These are phyloP conservation scores for Macrolepiota fuliginosa DNA, from an alignment of 768 basidiomycete species.

Conservation along the genomic window DNA sequence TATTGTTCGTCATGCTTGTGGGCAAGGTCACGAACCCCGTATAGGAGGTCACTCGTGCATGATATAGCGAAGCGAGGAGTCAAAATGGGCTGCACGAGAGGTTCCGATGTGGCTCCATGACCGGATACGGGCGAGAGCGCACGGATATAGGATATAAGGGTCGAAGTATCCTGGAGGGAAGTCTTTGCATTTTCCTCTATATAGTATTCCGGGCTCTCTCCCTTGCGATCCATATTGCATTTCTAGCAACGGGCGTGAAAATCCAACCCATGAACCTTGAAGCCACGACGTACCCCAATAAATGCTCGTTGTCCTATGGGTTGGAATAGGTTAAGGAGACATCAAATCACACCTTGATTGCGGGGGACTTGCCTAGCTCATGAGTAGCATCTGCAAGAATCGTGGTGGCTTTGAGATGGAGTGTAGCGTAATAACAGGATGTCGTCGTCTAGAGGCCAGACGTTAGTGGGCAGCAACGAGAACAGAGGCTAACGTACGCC, in stretches of 20 bases:
- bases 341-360: background rate
- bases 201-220: slow-evolving; percentile 54
- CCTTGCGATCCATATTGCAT: slow-evolving; percentile 87
- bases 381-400: slow-evolving; percentile 75
- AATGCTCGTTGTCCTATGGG: slow-evolving; percentile 75
- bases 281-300: slow-evolving; percentile 61
- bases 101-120: slow-evolving; percentile 28
- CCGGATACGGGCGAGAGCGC: slow-evolving; percentile 37
- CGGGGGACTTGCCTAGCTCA: slow-evolving; percentile 43
- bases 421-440: slow-evolving; percentile 85
- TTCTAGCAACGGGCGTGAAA: slow-evolving; percentile 42
- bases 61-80: slow-evolving; percentile 97
- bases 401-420: slow-evolving; percentile 82
- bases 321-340: background rate
- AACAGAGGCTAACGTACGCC: slow-evolving; percentile 55
- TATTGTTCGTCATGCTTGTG: background rate
- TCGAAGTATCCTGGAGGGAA: slow-evolving; percentile 61
- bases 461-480: slow-evolving; percentile 1
- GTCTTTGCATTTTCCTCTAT: slow-evolving; percentile 55
- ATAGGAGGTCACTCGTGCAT: slow-evolving; percentile 71
- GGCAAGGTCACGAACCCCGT: slow-evolving; percentile 60
- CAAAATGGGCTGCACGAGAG: slow-evolving; percentile 84
- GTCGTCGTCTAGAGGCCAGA: slow-evolving; percentile 73
- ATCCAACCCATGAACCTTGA: background rate
- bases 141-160: slow-evolving; percentile 69